Percentiles rank a stretch among this genome's conserved stretches.
These are phyloP conservation scores for Apiotrichum porosum DNA, from an alignment of 1,284 basidiomycete species.

Conservation along the genomic window DNA sequence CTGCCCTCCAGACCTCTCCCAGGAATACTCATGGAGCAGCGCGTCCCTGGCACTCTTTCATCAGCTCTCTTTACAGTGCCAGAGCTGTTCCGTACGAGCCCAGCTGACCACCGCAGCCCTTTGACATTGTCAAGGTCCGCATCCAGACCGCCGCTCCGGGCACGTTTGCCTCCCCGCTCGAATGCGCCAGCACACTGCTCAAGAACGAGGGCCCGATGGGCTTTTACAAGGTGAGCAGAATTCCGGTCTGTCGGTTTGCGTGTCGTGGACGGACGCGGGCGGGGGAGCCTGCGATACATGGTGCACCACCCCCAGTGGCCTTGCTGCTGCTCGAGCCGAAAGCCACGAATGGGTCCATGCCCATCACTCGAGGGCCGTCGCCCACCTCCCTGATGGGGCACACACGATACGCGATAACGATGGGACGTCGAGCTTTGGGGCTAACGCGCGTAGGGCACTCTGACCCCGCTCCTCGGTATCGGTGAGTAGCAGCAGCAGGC, in stretches of 20 bases:
- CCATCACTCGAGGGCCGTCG: too few species aligned
- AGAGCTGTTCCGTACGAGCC: too few species aligned
- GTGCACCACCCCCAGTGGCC: too few species aligned
- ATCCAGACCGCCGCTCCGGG: conserved; percentile 93
- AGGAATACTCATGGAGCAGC: too few species aligned
- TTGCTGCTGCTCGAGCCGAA: neutral
- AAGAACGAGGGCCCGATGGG: conserved; percentile 88
- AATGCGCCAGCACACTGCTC: conserved; percentile 81
- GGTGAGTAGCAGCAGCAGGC: too few species aligned
- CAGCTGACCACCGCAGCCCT: too few species aligned
- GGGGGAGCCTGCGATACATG: neutral
- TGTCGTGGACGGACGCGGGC: neutral
- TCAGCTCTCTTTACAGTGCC: too few species aligned
- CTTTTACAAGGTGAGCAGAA: conserved; percentile 78
- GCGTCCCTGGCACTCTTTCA: too few species aligned
- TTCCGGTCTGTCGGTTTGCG: too few species aligned
- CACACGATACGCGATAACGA: too few species aligned
- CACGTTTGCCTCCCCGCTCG: conserved; percentile 79
- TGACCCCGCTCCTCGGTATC: conserved; percentile 88
- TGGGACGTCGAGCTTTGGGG: too few species aligned
- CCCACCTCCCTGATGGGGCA: too few species aligned
- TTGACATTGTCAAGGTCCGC: conserved; percentile 92
- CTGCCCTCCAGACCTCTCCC: neutral
- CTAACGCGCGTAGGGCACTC: conserved; percentile 67
- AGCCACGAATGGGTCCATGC: neutral